Evolutionary conservation across 768 basidiomycete species (phyloP).

Genomic region (Boletus vinaceobasis): DNA sequence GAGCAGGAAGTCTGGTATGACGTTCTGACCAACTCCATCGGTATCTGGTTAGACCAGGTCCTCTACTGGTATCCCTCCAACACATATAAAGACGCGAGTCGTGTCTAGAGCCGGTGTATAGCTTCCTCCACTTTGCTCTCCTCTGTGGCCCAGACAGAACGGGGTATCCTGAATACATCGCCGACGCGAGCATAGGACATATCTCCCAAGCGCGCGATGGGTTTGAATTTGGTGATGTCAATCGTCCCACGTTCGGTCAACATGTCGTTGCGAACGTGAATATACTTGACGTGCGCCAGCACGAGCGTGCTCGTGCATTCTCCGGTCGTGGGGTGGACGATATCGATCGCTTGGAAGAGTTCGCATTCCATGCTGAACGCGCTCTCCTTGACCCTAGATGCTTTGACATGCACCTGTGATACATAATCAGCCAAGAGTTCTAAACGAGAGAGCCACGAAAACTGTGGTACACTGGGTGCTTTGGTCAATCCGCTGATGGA

Average conservation of each 20-base stretch:
- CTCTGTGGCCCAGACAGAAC: conserved; percentile 21
- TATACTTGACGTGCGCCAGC: conserved; percentile 39
- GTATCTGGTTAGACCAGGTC: not conserved
- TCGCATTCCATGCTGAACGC: conserved; percentile 50
- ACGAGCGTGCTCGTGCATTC: conserved; percentile 32
- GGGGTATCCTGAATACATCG: conserved; percentile 26
- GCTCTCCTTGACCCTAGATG: conserved; percentile 42
- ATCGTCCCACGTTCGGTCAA: conserved; percentile 35
- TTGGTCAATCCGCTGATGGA: conserved; percentile 40
- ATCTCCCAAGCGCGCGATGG: conserved; percentile 39
- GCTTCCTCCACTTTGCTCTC: conserved; percentile 7
- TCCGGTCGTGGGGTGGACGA: conserved; percentile 32
- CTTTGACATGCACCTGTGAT: conserved; percentile 35
- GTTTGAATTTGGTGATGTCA: conserved; percentile 35
- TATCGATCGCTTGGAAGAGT: conserved; percentile 28
- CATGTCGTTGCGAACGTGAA: conserved; percentile 43
- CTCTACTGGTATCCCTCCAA: not conserved
- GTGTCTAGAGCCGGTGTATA: not conserved
- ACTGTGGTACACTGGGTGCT: conserved; percentile 16
- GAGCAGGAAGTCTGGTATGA: not conserved
- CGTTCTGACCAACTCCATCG: not conserved
- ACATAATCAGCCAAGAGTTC: not conserved
- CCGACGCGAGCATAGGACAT: conserved; percentile 34
- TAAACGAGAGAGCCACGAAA: not conserved
- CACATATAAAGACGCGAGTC: not conserved